Conservation (phyloP, 495 filamentous ascomycete genomes). For the Hyaloscypha variabilis region DNA sequence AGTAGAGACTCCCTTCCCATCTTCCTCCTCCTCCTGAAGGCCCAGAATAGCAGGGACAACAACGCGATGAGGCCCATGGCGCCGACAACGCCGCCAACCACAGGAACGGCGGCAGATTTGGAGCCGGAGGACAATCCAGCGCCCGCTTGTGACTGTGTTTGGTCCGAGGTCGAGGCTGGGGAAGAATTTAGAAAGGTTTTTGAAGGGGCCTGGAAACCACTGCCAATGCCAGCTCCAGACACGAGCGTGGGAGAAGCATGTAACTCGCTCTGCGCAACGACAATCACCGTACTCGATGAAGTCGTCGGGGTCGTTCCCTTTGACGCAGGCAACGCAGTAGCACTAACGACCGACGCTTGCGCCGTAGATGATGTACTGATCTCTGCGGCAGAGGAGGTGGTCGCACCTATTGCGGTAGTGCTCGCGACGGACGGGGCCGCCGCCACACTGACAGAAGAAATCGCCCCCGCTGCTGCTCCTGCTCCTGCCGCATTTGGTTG, state of each 20-base stretch:
- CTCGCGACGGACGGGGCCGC: slow-evolving; percentile 3
- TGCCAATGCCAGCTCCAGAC: slow-evolving; percentile 9
- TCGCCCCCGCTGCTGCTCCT: background rate
- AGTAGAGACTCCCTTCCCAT: slow-evolving; percentile 45
- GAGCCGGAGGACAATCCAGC: slow-evolving; percentile 17
- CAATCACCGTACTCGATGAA: slow-evolving; percentile 16
- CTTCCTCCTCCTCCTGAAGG: slow-evolving; percentile 46
- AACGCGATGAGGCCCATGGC: slow-evolving; percentile 46
- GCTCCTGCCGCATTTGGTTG: background rate
- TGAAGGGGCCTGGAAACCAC: slow-evolving; percentile 17
- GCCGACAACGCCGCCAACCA: slow-evolving; percentile 54
- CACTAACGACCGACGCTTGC: slow-evolving; percentile 10
- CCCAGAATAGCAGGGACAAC: slow-evolving; percentile 49
- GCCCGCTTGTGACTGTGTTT: slow-evolving; percentile 20
- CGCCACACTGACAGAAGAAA: background rate
- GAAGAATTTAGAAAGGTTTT: slow-evolving; percentile 10
- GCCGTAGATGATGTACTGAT: slow-evolving; percentile 8
- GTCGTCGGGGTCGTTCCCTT: slow-evolving; percentile 26
- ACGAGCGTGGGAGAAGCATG: slow-evolving; percentile 14
- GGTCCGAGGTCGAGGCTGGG: background rate
- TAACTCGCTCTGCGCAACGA: slow-evolving; percentile 29
- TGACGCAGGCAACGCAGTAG: slow-evolving; percentile 22
- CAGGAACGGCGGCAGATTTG: slow-evolving; percentile 29
- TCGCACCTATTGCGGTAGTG: slow-evolving; percentile 17
- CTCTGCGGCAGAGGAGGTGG: slow-evolving; percentile 6